phyloP scores from a whole-genome alignment of 2,329 filamentous ascomycete species.

The Aspergillus brasiliensis region DNA sequence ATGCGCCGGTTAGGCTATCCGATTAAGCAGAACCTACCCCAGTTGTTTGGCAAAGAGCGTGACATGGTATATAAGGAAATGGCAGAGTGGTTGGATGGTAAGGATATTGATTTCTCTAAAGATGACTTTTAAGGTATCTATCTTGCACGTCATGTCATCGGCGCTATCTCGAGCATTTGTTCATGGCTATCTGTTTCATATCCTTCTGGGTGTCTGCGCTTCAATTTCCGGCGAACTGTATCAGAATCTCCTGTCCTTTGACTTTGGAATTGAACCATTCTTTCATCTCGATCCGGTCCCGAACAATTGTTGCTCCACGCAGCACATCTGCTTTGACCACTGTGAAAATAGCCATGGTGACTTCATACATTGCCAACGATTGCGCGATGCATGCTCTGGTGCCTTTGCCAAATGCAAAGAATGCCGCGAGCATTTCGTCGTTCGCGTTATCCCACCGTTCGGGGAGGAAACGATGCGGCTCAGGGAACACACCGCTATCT shows the following conservation, averaged over 20 bases:
- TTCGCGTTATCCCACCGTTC: slow-evolving; percentile 51
- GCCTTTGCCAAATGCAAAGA: slow-evolving; percentile 55
- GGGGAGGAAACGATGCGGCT: slow-evolving; percentile 49
- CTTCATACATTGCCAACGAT: slow-evolving; percentile 50
- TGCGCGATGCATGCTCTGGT: slow-evolving; percentile 53
- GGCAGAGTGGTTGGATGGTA: neutral
- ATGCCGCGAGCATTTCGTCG: slow-evolving; percentile 46
- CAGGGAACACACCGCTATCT: slow-evolving; percentile 46
- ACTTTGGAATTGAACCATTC: slow-evolving; percentile 61
- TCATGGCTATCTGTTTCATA: neutral
- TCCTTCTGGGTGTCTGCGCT: no score
- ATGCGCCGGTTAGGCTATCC: neutral
- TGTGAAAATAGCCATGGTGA: slow-evolving; percentile 46
- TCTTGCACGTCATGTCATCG: neutral
- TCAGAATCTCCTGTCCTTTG: slow-evolving; percentile 49
- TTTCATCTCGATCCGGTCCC: slow-evolving; percentile 51
- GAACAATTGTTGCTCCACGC: slow-evolving; percentile 44
- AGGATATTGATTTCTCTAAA: slow-evolving; percentile 1
- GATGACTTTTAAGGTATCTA: neutral
- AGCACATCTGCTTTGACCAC: slow-evolving; percentile 50
- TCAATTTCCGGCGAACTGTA: slow-evolving; percentile 10
- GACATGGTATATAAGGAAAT: neutral
- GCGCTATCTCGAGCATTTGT: no score
- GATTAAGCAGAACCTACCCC: neutral
- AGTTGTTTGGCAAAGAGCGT: neutral